Evolutionary conservation across 1,284 basidiomycete genomes (phyloP), one percentile per base, ranked within the genome.

Genomic region (Tylopilus orsonianus): DNA sequence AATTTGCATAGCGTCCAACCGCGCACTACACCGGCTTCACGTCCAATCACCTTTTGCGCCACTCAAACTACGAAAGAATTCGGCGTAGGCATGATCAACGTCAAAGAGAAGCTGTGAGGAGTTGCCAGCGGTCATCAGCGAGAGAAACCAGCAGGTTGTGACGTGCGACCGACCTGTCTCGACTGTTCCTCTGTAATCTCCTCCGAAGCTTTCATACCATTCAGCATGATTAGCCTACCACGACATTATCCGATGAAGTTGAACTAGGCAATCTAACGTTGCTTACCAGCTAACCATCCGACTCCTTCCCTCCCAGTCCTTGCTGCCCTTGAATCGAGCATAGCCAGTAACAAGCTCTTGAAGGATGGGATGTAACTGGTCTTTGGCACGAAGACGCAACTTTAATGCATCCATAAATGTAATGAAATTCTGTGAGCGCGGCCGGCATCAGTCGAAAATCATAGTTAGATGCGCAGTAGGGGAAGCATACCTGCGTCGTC

Each of bases 321-420:
- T 91, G 62, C 87, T 91, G 5, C 88, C 90, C 64, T 94, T 94
- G 72, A 97, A 97, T 42, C 90, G 78, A 2, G 93, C 89, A 67
- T 93, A 96, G 6, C 91, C 87, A 2, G 88, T 90, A 61, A 98
- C 94, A 8, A 99, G 81, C 56, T 97, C 95, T 58, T 96, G 93
- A 38, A 99, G 68, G 54, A 97, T 85, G 0, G 95, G 95, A 66
- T 98, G 96, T 8, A 99, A 75, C 64, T 98, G 94, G 65, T 99
- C 97, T 67, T 99, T 99, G 3, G 97, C 95, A 27, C 92, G 81
- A 62, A 98, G 74, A 34, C 90, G 86, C 50, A 98, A 77, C 66
- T 96, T 96, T 41, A 98, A 78, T 1, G 95, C 96, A 61, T 99
- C 96, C 92, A 98, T 97, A 58, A 99, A 95, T 0, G 96, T 98